Percentiles rank a stretch among this genome's conserved stretches.
These are phyloP conservation scores for Xylariales sp. DNA, from an alignment of 2,329 filamentous ascomycete genomes.

Conservation along the genomic window DNA sequence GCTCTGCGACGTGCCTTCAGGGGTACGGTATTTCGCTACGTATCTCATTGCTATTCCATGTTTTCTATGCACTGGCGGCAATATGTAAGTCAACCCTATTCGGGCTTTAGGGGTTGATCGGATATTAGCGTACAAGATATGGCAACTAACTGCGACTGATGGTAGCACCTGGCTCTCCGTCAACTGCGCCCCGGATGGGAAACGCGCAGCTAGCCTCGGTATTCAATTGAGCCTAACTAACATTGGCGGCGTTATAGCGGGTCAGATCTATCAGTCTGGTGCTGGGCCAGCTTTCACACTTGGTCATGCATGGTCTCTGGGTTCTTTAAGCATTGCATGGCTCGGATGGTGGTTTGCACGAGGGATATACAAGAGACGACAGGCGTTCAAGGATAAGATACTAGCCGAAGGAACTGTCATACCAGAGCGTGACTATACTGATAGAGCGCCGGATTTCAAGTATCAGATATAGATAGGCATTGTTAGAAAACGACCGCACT, in stretches of 20 bases:
- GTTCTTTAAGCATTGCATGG: conserved; percentile 52
- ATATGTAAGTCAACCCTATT: conserved; percentile 39
- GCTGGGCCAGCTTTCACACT: conserved; percentile 43
- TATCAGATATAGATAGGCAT: conserved; percentile 54
- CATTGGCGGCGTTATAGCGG: conserved; percentile 44
- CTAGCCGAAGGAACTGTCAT: conserved; percentile 56
- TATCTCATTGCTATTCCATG: conserved; percentile 46
- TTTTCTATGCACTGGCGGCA: conserved; percentile 45
- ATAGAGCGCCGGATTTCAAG: conserved; percentile 63
- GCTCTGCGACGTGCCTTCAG: conserved; percentile 40
- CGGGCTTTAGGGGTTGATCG: no score
- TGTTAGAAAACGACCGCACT: neutral
- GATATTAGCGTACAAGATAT: neutral
- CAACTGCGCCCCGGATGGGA: conserved; percentile 47
- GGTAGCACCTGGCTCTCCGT: conserved; percentile 45
- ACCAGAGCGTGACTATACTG: conserved; percentile 58
- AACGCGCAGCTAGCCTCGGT: conserved; percentile 46
- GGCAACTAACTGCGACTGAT: neutral
- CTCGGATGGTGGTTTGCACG: conserved; percentile 53
- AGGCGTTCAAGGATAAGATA: conserved; percentile 47
- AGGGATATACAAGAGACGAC: conserved; percentile 49
- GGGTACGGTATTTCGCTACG: conserved; percentile 45
- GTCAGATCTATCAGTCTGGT: conserved; percentile 47
- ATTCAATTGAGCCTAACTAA: conserved; percentile 45
- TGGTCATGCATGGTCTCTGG: conserved; percentile 53